Conservation (phyloP, 371 early-diverging fungal genomes). For the Mucor velutinosus region DNA sequence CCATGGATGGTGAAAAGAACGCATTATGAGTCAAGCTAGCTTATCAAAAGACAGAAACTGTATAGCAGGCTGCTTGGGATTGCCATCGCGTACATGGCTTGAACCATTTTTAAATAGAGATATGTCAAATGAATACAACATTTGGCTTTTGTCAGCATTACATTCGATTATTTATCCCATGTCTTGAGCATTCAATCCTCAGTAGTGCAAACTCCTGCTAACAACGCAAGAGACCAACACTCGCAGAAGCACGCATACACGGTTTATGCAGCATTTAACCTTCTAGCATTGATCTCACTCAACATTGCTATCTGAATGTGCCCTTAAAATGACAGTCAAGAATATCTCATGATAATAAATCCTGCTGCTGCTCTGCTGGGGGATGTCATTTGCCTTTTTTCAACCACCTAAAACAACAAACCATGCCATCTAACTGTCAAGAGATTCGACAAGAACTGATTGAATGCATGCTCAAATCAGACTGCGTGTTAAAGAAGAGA, state of each 20-base stretch:
- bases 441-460: constrained; percentile 71
- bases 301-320: background rate
- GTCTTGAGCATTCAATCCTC: too few species aligned
- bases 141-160: too few species aligned
- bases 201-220: too few species aligned
- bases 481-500: constrained; percentile 70
- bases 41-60: background rate
- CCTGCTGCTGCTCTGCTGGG: background rate
- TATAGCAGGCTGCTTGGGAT: background rate
- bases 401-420: background rate
- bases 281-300: background rate
- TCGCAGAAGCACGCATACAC: background rate
- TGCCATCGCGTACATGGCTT: background rate
- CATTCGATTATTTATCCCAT: too few species aligned
- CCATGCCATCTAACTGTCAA: constrained; percentile 69
- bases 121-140: too few species aligned
- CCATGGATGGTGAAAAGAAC: background rate
- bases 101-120: too few species aligned
- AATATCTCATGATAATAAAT: background rate
- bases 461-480: constrained; percentile 73
- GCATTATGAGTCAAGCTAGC: too few species aligned
- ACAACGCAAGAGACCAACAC: too few species aligned
- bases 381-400: background rate
- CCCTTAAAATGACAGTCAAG: background rate
- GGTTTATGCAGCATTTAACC: background rate